Percentiles rank a stretch among this genome's conserved stretches.
phyloP scores from a whole-genome alignment of 768 basidiomycete genomes.

The Punctularia strigosozonata region DNA sequence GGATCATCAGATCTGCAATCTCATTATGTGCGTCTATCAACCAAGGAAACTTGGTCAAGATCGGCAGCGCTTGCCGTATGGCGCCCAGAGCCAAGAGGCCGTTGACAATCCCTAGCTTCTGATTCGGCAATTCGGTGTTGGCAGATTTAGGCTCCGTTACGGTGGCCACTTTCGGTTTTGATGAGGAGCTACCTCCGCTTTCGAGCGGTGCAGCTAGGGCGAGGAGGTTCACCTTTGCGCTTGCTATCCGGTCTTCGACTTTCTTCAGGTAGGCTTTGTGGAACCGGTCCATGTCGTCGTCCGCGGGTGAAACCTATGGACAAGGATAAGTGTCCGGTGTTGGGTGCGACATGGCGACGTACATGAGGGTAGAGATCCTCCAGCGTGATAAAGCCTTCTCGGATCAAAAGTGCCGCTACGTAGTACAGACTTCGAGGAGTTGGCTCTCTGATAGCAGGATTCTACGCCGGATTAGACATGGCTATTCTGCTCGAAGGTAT shows the following conservation, averaged over 20 bases:
- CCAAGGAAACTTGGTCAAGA: slow-evolving; percentile 80
- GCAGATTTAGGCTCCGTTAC: slow-evolving; percentile 24
- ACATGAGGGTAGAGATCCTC: slow-evolving; percentile 94
- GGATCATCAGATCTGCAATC: slow-evolving; percentile 78
- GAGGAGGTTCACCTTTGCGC: slow-evolving; percentile 62
- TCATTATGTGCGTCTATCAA: slow-evolving; percentile 71
- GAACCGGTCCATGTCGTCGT: slow-evolving; percentile 62
- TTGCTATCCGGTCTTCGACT: slow-evolving; percentile 52
- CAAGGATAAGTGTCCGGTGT: slow-evolving; percentile 1
- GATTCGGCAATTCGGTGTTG: slow-evolving; percentile 39
- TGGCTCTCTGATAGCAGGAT: slow-evolving; percentile 43
- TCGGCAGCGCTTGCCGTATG: slow-evolving; percentile 60
- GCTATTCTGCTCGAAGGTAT: background rate
- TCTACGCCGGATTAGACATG: slow-evolving; percentile 19
- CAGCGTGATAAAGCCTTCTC: slow-evolving; percentile 77
- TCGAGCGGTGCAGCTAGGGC: slow-evolving; percentile 81
- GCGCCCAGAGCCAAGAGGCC: slow-evolving; percentile 85
- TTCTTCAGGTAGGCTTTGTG: slow-evolving; percentile 54
- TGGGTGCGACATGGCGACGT: slow-evolving; percentile 15
- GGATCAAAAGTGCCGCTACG: slow-evolving; percentile 77
- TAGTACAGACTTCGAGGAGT: slow-evolving; percentile 68
- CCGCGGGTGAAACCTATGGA: slow-evolving; percentile 19
- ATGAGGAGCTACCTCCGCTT: slow-evolving; percentile 28
- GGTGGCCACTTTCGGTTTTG: slow-evolving; percentile 27
- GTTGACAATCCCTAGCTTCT: slow-evolving; percentile 67